Percentiles rank a stretch among this genome's conserved stretches.
These are phyloP conservation scores for Sarcocystis neurona DNA, from an alignment of 169 alveolate species.

Conservation along the genomic window DNA sequence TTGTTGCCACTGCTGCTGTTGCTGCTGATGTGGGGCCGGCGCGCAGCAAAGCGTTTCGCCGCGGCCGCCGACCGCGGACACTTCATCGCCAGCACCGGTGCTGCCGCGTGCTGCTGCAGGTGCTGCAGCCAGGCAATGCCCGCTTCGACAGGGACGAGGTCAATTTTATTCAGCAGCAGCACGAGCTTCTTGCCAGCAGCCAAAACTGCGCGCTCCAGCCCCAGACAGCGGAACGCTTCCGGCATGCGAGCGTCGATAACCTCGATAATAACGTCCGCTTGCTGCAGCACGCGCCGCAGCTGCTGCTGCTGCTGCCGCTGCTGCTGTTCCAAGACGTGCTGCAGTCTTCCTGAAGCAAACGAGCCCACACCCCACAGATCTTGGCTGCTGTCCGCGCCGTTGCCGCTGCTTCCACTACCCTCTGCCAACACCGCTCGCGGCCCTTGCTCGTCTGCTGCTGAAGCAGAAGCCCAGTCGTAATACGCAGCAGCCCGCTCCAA, in stretches of 20 bases:
- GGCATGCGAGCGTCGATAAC: slow-evolving; percentile 95
- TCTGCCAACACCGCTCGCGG: no score
- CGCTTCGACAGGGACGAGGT: slow-evolving; percentile 89
- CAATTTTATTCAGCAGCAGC: slow-evolving; percentile 90
- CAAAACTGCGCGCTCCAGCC: slow-evolving; percentile 84
- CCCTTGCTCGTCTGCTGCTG: no score
- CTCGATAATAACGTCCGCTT: slow-evolving; percentile 87
- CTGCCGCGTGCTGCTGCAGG: slow-evolving; percentile 59
- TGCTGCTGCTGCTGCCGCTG: slow-evolving; percentile 64
- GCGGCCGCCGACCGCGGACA: slow-evolving; percentile 11
- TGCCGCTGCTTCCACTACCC: no score
- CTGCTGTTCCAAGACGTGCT: slow-evolving; percentile 43
- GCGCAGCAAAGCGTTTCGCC: no score
- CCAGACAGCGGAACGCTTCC: slow-evolving; percentile 83
- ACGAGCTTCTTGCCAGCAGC: slow-evolving; percentile 86
- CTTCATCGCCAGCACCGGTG: slow-evolving; percentile 68
- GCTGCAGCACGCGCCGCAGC: slow-evolving; percentile 80
- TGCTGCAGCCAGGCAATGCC: slow-evolving; percentile 71
- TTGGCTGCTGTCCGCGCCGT: no score
- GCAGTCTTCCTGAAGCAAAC: neutral
- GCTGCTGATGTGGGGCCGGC: no score
- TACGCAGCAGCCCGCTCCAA: no score
- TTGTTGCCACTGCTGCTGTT: no score
- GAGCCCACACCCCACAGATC: neutral
- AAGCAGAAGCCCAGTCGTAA: no score